Base-by-base conservation (phyloP, 78 protist genomes). In the Dictyostelium firmibasis region DNA sequence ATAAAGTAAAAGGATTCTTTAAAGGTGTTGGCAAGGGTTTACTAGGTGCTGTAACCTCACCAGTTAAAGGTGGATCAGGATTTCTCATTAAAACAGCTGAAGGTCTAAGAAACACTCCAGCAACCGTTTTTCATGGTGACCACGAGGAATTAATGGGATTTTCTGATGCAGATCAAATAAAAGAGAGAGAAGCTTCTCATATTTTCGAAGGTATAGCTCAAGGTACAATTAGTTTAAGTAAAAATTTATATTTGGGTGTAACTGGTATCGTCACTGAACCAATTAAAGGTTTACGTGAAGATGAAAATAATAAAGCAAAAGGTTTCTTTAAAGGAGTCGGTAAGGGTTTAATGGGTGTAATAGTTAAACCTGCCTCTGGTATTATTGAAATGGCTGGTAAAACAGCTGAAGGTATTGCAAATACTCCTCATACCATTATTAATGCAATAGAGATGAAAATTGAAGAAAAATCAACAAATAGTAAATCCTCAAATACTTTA, bases 1-100 rank as follows among this genome's bases (percentile, higher is more conserved):
- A 67, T 6, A 98, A 98, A 10, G 86, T 57, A 0, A 84, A 82
- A 23, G 99, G 99, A 3, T 84, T 95, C 69, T 74, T 96, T 69
- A 95, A 92, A 81, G 99, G 99, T 33, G 74, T 97, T 1, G 98
- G 97, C 13, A 57, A 88, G 8, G 99, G 99, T 20, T 14, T 98
- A 11, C 44, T 70, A 20, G 99, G 99, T 5, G 85, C 96, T 2
- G 96, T 85, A 16, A 50, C 76, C 6, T 96, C 95, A 6, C 98
- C 98, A 7, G 89, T 97, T 18, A 88, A 92, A 27, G 99, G 98
- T 35, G 27, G 87, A 31, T 13, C 93, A 20, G 97, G 94, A 7
- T 60, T 93, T 5, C 47, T 85, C 25, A 27, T 86, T 1, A 96
- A 85, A 38, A 79, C 95, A 27, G 72, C 93, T 0, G 98, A 93